Conservation (phyloP, 768 basidiomycete species). For the Asterophora parasitica region DNA sequence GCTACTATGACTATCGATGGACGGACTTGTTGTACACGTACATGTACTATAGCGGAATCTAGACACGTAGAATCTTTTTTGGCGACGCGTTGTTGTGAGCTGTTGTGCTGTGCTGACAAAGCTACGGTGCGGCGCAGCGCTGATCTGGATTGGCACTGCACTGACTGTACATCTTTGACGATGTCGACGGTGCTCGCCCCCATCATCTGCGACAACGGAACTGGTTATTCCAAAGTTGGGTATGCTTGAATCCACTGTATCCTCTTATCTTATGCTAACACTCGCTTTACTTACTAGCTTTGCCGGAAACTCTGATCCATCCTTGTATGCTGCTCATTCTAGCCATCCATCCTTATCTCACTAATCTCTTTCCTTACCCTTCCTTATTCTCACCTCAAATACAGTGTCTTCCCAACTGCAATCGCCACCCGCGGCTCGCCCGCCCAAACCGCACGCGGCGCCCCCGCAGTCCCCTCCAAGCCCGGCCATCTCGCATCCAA, state of each 20-base stretch:
- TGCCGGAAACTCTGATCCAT: slow-evolving; percentile 98
- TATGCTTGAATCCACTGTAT: slow-evolving; percentile 31
- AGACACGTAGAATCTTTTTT: background rate
- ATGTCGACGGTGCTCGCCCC: slow-evolving; percentile 91
- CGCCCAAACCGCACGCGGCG: slow-evolving; percentile 54
- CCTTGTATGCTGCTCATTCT: slow-evolving; percentile 77
- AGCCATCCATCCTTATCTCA: background rate
- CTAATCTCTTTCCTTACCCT: slow-evolving; percentile 4
- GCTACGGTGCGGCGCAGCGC: background rate
- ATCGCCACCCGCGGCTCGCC: slow-evolving; percentile 86
- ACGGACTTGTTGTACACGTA: too few species aligned
- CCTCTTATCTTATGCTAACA: slow-evolving; percentile 5
- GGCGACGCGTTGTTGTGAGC: background rate
- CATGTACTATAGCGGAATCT: too few species aligned
- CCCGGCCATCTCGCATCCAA: slow-evolving; percentile 93
- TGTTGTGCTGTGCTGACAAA: background rate
- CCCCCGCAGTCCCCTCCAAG: slow-evolving; percentile 73
- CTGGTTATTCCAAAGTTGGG: slow-evolving; percentile 97
- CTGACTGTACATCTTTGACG: background rate
- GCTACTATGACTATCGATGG: too few species aligned
- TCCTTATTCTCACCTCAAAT: too few species aligned
- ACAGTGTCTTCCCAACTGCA: slow-evolving; percentile 96
- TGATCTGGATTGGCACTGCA: background rate
- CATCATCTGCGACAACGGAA: slow-evolving; percentile 97
- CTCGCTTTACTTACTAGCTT: slow-evolving; percentile 56